These are phyloP conservation scores for Uronychia binucleata DNA, from an alignment of 73 alveolate species.

Conservation along the genomic window DNA sequence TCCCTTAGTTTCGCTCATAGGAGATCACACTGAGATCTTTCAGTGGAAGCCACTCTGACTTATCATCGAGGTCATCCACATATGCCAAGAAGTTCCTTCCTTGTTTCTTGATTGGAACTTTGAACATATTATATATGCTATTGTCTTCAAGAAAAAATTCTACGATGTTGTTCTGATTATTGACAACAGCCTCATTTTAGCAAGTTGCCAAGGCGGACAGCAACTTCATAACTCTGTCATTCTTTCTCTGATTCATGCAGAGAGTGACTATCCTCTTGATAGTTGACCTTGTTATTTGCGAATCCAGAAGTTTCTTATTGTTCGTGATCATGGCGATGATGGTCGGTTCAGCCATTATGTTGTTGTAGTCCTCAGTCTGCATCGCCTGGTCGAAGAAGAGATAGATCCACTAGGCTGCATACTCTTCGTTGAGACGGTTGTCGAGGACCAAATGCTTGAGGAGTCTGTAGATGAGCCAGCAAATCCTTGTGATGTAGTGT, in stretches of 20 bases:
- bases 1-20: slow-evolving; percentile 22
- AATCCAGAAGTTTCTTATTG: slow-evolving; percentile 36
- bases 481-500: not conserved
- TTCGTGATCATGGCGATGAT: slow-evolving; percentile 30
- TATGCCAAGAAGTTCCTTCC: slow-evolving; percentile 10
- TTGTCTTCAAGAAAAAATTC: slow-evolving; percentile 32
- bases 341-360: slow-evolving; percentile 19
- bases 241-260: slow-evolving; percentile 13
- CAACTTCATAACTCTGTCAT: slow-evolving; percentile 18
- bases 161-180: slow-evolving; percentile 16
- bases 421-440: slow-evolving; percentile 13
- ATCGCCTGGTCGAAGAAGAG: slow-evolving; percentile 40
- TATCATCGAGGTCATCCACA: slow-evolving; percentile 25
- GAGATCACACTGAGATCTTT: slow-evolving; percentile 19
- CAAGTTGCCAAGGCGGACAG: slow-evolving; percentile 22
- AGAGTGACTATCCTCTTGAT: slow-evolving; percentile 13
- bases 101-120: slow-evolving; percentile 7
- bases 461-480: slow-evolving; percentile 11
- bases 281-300: slow-evolving; percentile 11
- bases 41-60: slow-evolving; percentile 19
- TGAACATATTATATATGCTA: not conserved
- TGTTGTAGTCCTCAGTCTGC: slow-evolving; percentile 10
- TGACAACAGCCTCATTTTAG: slow-evolving; percentile 28
- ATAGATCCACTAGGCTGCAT: slow-evolving; percentile 38
- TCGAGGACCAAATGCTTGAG: slow-evolving; percentile 22